These are phyloP conservation scores for Phymatotrichopsis omnivora DNA, from an alignment of 2,329 filamentous ascomycete genomes.

Conservation along the genomic window DNA sequence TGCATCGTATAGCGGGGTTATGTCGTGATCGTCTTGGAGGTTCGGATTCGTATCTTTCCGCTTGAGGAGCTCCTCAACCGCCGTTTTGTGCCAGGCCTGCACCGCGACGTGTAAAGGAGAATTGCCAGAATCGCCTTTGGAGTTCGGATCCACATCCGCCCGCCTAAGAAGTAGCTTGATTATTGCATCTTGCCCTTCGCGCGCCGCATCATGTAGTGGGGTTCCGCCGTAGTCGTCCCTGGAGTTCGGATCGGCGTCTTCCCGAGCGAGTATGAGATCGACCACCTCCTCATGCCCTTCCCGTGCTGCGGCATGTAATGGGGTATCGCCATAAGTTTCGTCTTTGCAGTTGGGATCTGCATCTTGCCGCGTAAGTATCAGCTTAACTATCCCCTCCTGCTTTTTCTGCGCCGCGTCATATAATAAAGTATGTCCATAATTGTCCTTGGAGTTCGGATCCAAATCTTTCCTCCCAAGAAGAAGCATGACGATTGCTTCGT, in stretches of 20 bases:
- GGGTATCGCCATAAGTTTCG: constrained; percentile 15
- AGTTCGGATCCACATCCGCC: constrained; percentile 13
- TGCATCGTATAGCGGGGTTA: constrained; percentile 25
- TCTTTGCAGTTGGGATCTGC: constrained; percentile 22
- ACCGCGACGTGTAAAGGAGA: constrained; percentile 18
- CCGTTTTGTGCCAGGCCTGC: constrained; percentile 8
- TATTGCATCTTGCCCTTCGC: constrained; percentile 14
- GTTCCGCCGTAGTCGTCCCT: constrained; percentile 4
- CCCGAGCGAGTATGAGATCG: background rate
- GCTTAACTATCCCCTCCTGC: background rate
- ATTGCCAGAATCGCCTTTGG: background rate
- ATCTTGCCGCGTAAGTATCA: constrained; percentile 23
- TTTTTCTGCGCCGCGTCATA: background rate
- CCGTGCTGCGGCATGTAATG: constrained; percentile 23
- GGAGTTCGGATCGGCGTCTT: constrained; percentile 12
- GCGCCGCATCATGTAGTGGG: constrained; percentile 15
- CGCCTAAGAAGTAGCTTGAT: constrained; percentile 20
- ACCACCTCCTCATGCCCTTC: constrained; percentile 23
- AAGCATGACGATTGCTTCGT: background rate
- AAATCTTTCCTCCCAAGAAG: background rate
- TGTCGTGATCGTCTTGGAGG: constrained; percentile 15
- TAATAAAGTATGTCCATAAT: background rate
- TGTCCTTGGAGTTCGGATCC: background rate
- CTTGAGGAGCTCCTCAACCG: constrained; percentile 19
- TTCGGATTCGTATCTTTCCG: constrained; percentile 13